phyloP scores from a whole-genome alignment of 495 filamentous ascomycete genomes.

The Hypoxylon fuscum region DNA sequence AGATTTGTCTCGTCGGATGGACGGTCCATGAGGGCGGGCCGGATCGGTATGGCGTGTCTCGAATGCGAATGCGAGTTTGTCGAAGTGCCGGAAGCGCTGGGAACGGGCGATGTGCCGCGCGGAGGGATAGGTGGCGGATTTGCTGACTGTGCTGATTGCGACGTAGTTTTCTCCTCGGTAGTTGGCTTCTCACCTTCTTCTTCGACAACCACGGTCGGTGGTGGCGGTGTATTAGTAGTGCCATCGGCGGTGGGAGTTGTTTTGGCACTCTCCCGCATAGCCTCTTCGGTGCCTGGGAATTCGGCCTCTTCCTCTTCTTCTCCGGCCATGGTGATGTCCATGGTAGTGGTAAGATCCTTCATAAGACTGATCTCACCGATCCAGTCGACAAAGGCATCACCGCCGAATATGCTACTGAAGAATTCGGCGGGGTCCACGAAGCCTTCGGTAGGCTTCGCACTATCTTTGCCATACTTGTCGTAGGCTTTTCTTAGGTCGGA shows the following conservation, averaged over 20 bases:
- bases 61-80: no score
- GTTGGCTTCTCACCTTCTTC: constrained; percentile 48
- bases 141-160: constrained; percentile 33
- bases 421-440: constrained; percentile 98
- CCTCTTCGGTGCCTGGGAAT: constrained; percentile 45
- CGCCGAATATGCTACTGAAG: constrained; percentile 98
- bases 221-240: constrained; percentile 33
- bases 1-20: constrained; percentile 85
- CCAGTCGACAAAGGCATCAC: constrained; percentile 91
- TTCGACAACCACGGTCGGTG: constrained; percentile 55
- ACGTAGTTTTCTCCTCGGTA: constrained; percentile 11
- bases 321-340: constrained; percentile 86
- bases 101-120: constrained; percentile 46
- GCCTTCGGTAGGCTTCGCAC: constrained; percentile 83
- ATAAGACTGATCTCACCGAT: constrained; percentile 93
- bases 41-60: constrained; percentile 67
- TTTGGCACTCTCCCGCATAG: constrained; percentile 57
- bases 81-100: constrained; percentile 65
- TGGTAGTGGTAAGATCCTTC: constrained; percentile 88
- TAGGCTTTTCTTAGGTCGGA: constrained; percentile 86
- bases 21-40: constrained; percentile 87
- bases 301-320: constrained; percentile 68
- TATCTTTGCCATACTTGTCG: constrained; percentile 96
- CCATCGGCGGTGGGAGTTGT: constrained; percentile 38
- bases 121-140: constrained; percentile 41